phyloP scores from a whole-genome alignment of 2,329 filamentous ascomycete genomes.

The Aciculosporium take region DNA sequence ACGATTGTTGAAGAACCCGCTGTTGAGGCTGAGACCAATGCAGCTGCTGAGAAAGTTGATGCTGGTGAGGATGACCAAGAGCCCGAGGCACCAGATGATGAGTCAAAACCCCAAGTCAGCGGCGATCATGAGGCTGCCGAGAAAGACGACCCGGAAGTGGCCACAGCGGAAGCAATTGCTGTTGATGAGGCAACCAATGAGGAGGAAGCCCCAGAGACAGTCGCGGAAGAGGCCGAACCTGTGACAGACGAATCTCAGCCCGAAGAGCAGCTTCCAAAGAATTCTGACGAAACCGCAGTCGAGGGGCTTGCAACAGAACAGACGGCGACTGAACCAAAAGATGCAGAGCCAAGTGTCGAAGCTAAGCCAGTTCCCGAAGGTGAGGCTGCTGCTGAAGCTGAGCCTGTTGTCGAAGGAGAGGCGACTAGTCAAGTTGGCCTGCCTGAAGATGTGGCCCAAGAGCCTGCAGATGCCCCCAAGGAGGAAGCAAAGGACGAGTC shows the following conservation, averaged over 20 bases:
- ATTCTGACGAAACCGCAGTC: too few species aligned
- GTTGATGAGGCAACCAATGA: too few species aligned
- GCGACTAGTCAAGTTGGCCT: background rate
- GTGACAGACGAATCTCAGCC: too few species aligned
- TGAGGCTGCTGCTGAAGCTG: background rate
- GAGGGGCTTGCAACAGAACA: too few species aligned
- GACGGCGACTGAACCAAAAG: too few species aligned
- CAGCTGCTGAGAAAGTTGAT: background rate
- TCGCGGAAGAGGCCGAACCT: background rate
- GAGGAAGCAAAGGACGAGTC: constrained; percentile 1
- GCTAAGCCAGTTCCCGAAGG: background rate
- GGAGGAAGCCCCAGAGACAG: background rate
- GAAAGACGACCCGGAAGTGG: too few species aligned
- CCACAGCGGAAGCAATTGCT: too few species aligned
- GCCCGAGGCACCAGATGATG: background rate
- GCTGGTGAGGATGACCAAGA: background rate
- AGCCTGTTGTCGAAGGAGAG: background rate
- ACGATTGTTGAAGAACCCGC: background rate
- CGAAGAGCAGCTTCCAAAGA: too few species aligned
- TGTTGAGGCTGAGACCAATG: background rate
- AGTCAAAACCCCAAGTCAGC: background rate
- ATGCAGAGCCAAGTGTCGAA: background rate
- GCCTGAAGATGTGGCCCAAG: background rate
- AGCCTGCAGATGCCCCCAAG: background rate
- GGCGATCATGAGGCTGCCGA: background rate